Evolutionary conservation across 768 basidiomycete genomes (phyloP), one percentile per base, ranked within the genome.

Genomic region (Gautieria morchelliformis): DNA sequence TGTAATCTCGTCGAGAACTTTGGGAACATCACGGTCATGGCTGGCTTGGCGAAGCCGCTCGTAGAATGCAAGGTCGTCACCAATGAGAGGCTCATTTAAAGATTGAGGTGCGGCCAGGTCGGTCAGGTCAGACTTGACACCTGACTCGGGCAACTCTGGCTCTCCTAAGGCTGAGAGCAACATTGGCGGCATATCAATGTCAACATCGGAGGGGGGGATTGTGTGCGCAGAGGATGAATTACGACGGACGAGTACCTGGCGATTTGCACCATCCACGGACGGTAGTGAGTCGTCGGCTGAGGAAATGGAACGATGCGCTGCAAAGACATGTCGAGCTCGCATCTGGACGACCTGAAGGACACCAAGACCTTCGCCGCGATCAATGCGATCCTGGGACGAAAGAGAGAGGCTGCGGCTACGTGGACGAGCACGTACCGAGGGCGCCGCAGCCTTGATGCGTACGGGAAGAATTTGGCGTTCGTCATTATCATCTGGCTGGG

Each of bases 401-500:
- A 81, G 66, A 1, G 82, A 80, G 2, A 87, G 71, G 63, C 84
- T 87, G 61, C 77, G 79, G 55, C 84, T 85, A 20, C 85, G 78
- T 8, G 74, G 69, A 41, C 79, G 79, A 20, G 71, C 62, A 48
- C 33, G 44, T 52, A 20, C 64, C 61, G 32, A 69, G 64, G 4
- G 70, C 44, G 22, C 68, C 33, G 22, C 51, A 20, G 3, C 14
- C 48, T 57, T 48, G 22, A 57, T 30, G 48, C 48, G 46, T 11
- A 57, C 56, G 54, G 68, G 66, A 35, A 72, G 69, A 48, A 69
- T 66, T 1, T 65, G 10, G 67, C 60, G 24, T 27, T 89, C 85
- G 0, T 87, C 82, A 20, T 64, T 67, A 22, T 89, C 87, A 58
- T 90, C 86, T 41, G 72, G 67, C 62, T 81, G 74, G 27, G 63